These are phyloP conservation scores for Kockiozyma suomiensis DNA, from an alignment of 805 yeast species.

Conservation along the genomic window DNA sequence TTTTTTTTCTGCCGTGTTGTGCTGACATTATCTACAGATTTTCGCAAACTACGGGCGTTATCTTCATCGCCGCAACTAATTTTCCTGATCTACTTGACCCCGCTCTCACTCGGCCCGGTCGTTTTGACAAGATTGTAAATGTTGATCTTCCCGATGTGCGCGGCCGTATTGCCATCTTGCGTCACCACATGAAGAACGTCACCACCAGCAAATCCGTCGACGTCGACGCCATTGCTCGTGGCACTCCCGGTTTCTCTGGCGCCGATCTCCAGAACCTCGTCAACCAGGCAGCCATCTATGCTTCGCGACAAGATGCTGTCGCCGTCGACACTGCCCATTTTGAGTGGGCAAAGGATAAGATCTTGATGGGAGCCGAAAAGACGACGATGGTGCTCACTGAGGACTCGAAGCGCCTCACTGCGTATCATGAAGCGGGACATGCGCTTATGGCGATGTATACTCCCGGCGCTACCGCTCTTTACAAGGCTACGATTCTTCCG, in stretches of 20 bases:
- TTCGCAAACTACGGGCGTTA: conserved; percentile 88
- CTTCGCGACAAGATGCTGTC: conserved; percentile 88
- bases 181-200: conserved; percentile 88
- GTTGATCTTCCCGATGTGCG: conserved; percentile 98
- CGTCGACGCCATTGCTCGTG: conserved; percentile 87
- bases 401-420: conserved; percentile 89
- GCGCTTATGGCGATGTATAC: conserved; percentile 97
- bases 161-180: conserved; percentile 90
- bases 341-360: conserved; percentile 99
- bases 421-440: conserved; percentile 99
- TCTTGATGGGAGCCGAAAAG: conserved; percentile 96
- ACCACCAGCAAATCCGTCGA: conserved; percentile 85
- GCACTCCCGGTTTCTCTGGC: conserved; percentile 98
- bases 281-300: conserved; percentile 97
- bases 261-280: conserved; percentile 95
- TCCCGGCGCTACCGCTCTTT: conserved; percentile 89
- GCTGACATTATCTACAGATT: conserved; percentile 45
- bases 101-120: conserved; percentile 97
- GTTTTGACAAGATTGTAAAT: conserved; percentile 93
- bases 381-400: conserved; percentile 97
- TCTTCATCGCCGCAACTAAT: conserved; percentile 97
- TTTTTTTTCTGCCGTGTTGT: background rate
- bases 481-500: conserved; percentile 95
- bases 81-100: conserved; percentile 96
- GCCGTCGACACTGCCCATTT: conserved; percentile 88